These are phyloP conservation scores for Pythium apleroticum DNA, from an alignment of 352 stramenopile species.

Conservation along the genomic window DNA sequence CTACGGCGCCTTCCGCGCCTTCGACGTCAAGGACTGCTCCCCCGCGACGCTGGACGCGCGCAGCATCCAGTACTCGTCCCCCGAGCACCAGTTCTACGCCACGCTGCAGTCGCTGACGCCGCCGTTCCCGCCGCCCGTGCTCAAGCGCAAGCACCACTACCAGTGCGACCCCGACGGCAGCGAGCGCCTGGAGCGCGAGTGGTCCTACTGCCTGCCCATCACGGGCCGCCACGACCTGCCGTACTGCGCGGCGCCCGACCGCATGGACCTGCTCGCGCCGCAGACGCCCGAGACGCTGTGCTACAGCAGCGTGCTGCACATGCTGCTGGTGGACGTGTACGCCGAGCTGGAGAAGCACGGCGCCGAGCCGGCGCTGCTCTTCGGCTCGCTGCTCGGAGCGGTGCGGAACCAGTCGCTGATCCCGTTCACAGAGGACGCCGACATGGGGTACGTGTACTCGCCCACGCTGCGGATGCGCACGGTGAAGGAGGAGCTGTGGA, in stretches of 20 bases:
- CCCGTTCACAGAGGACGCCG: slow-evolving; percentile 53
- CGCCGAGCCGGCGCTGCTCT: slow-evolving; percentile 36
- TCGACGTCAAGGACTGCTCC: slow-evolving; percentile 11
- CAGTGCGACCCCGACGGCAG: slow-evolving; percentile 20
- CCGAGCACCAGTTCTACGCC: slow-evolving; percentile 14
- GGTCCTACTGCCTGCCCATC: slow-evolving; percentile 53
- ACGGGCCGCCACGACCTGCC: slow-evolving; percentile 41
- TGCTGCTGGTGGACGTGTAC: slow-evolving; percentile 58
- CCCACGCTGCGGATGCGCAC: slow-evolving; percentile 15
- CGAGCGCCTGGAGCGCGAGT: slow-evolving; percentile 16
- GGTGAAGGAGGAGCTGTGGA: slow-evolving; percentile 15
- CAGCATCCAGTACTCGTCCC: slow-evolving; percentile 1
- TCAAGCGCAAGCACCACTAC: slow-evolving; percentile 25
- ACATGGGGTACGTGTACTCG: slow-evolving; percentile 40
- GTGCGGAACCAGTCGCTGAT: slow-evolving; percentile 49
- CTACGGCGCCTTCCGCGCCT: neutral
- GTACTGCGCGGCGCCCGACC: slow-evolving; percentile 44
- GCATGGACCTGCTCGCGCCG: slow-evolving; percentile 42
- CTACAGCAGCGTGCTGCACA: slow-evolving; percentile 49
- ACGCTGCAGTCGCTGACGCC: slow-evolving; percentile 12
- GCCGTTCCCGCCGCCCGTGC: slow-evolving; percentile 22
- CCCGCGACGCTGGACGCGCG: slow-evolving; percentile 11
- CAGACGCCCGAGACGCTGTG: slow-evolving; percentile 35
- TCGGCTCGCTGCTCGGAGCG: slow-evolving; percentile 48
- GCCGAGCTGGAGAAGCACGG: slow-evolving; percentile 32